Base-by-base conservation (phyloP, 371 early-diverging fungal species). In the Basidiobolus meristosporus region DNA sequence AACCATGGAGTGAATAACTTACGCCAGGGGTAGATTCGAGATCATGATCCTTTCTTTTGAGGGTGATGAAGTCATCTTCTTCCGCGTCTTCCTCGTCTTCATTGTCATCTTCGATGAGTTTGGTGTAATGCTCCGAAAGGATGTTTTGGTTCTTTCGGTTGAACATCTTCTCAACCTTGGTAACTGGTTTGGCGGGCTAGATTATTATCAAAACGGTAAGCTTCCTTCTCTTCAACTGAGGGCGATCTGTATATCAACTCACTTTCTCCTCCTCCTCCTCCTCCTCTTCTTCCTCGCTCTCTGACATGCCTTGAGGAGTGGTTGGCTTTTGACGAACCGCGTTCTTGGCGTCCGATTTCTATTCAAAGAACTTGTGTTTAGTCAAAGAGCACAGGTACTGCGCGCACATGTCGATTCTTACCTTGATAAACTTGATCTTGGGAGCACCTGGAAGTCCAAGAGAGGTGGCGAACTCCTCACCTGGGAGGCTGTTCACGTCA, bases 371-470 rank as follows among this genome's bases (percentile, higher is more conserved):
- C 12, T 12, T n/a, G 15, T 22, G n/a, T 16, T 36, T 17, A 17
- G n/a, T n/a, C n/a, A n/a, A n/a, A n/a, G n/a, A n/a, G n/a, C n/a
- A n/a, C n/a, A n/a, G n/a, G n/a, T n/a, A n/a, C n/a, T n/a, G n/a
- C n/a, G n/a, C n/a, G n/a, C n/a, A n/a, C n/a, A n/a, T n/a, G n/a
- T n/a, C n/a, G n/a, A n/a, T n/a, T n/a, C n/a, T 14, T 38, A 57
- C 60, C 49, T 68, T 66, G 12, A 86, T 56, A 58, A 93, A 92
- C 57, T 82, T 87, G 53, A 96, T 83, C 55, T 79, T 77, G 30
- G 97, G 97, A 12, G 87, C 77, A 50, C 92, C 93, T 2, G 90
- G 90, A 42, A 97, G 65, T 15, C 98, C 98, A 38, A 93, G 54
- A 0, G 88, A 69, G 26, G 73, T 68, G 0, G 98, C 91, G 60